Percentiles rank a stretch among this genome's conserved stretches.
phyloP scores from a whole-genome alignment of 2,329 filamentous ascomycete genomes.

The Fusarium caatingaense region DNA sequence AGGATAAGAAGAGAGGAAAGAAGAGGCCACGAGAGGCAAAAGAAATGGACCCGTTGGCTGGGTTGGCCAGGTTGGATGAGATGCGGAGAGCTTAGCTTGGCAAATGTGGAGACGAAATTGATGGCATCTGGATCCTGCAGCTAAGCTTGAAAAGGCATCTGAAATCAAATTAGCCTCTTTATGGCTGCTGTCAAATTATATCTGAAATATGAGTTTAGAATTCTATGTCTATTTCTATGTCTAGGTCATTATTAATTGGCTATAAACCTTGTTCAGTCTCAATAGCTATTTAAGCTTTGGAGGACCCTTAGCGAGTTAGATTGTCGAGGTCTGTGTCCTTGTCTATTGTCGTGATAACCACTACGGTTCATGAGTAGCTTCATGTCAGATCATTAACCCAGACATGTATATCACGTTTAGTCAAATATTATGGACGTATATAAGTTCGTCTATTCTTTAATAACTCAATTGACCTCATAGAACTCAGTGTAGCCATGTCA shows the following conservation, averaged over 20 bases:
- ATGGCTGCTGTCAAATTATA: neutral
- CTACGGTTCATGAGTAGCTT: neutral
- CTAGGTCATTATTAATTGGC: no score
- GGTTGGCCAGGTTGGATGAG: neutral
- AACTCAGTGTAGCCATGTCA: neutral
- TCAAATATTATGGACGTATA: neutral
- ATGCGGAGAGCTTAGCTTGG: conserved; percentile 42
- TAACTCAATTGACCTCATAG: neutral
- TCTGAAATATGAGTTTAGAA: neutral
- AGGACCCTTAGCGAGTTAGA: neutral
- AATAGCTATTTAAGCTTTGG: neutral
- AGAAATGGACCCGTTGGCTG: conserved; percentile 40
- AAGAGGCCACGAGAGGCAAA: conserved; percentile 39
- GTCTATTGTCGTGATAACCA: neutral
- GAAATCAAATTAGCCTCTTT: conserved; percentile 13
- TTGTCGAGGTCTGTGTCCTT: neutral
- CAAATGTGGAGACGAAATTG: conserved; percentile 32
- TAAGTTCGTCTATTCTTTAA: neutral
- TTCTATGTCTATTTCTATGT: neutral
- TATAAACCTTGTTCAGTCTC: neutral
- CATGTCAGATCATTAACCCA: neutral
- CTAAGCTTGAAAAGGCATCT: conserved; percentile 31
- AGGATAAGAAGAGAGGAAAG: conserved; percentile 28
- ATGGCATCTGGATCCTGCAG: conserved; percentile 26
- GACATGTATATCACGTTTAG: neutral